Base-by-base conservation (phyloP, 805 yeast species). In the Komagataella pastoris region DNA sequence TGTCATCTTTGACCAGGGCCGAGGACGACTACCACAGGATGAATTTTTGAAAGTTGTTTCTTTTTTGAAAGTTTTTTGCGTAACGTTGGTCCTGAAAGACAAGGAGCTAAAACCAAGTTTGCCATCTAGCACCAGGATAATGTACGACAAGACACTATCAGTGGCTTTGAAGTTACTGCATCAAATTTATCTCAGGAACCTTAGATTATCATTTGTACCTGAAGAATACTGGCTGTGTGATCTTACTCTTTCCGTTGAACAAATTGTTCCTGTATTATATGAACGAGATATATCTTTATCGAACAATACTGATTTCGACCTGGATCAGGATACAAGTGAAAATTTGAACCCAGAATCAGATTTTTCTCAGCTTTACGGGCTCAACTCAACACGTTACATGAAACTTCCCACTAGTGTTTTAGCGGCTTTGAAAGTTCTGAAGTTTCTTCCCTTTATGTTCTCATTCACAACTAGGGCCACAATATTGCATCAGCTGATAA, bases 401-500 rank as follows among this genome's bases (percentile, higher is more conserved):
- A 30, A 30, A 14, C 14, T 30, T 8, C 40, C 40, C 3, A 7
- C 40, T 8, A 30, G 40, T 30, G 40, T 30, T 30, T 10, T 30
- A 52, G 19, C 52, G 53, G 3, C 36, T 49, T n/a, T 54, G 47
- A 17, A 50, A 21, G 24, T 50, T 48, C 44, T 87, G 48, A 70
- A 76, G 1, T 74, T 78, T 50, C 68, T 83, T 2, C 97, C 98
- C 2, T 91, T 86, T 61, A 83, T 89, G 68, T 72, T 91, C 6
- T 80, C 87, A 0, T 91, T 91, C 63, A 74, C 75, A 21, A 75
- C 77, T 40, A 72, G 99, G 49, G 97, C 88, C 0, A 75, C 74
- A 49, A 70, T 87, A 1, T 87, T 91, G 61, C 86, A 85, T 54
- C 63, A 70, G 8, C 70, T 88, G 52, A 76, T 87, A 44, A 74